Percentiles rank a stretch among this genome's conserved stretches.
Conservation (phyloP, 202 grass and related monocot genomes). For the Carex sylvatica region DNA sequence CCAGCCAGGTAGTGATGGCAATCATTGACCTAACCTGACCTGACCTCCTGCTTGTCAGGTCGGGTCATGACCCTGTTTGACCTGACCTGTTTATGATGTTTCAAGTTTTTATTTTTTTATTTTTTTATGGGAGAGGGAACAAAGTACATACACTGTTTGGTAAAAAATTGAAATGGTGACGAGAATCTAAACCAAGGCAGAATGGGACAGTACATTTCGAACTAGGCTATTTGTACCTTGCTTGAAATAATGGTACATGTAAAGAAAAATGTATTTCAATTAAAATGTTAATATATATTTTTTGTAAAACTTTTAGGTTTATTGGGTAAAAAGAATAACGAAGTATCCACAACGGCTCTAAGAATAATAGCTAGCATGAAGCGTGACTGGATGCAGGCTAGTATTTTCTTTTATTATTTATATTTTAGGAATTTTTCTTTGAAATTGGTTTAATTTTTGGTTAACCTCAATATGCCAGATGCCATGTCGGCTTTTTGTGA, state of each 20-base stretch:
- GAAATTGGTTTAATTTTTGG: background rate
- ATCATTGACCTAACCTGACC: background rate
- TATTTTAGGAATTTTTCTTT: conserved; percentile 29
- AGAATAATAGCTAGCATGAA: conserved; percentile 93
- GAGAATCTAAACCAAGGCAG: background rate
- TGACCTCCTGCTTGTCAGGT: background rate
- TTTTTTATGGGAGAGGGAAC: background rate
- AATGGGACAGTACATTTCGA: background rate
- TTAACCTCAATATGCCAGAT: conserved; percentile 17
- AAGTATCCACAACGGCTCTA: conserved; percentile 65
- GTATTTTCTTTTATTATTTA: conserved; percentile 14
- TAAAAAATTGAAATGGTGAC: background rate
- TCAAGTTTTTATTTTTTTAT: too few species aligned
- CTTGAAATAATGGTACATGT: background rate
- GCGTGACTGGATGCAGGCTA: conserved; percentile 93
- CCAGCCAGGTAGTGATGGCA: background rate
- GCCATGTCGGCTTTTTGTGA: background rate
- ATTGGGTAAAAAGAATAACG: conserved; percentile 57
- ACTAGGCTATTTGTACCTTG: background rate
- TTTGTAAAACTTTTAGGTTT: conserved; percentile 50
- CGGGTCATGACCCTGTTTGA: background rate
- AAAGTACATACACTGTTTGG: background rate
- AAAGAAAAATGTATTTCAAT: background rate
- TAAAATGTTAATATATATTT: background rate
- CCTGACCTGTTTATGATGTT: background rate